A percentile compares a stretch with the other conserved stretches of the same genome.
Conservation (phyloP, 2,329 filamentous ascomycete species). For the Fusarium ramigenum region DNA sequence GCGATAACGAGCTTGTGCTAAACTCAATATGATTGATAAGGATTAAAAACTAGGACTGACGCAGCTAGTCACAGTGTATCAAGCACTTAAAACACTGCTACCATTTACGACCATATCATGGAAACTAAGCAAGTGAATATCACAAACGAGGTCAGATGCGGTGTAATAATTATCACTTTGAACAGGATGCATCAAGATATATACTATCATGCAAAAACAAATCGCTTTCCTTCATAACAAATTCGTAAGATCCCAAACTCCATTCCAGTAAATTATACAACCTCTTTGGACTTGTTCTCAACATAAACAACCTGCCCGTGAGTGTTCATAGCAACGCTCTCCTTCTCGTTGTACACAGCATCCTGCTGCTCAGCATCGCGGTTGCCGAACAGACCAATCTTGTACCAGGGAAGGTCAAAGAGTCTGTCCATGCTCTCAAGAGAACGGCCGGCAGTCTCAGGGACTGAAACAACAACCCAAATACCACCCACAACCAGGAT, state of each 20-base stretch:
- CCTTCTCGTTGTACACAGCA: conserved; percentile 12
- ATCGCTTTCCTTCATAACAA: background rate
- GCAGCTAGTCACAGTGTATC: background rate
- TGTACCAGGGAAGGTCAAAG: conserved; percentile 18
- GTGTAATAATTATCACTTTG: accelerated
- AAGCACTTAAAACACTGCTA: no score
- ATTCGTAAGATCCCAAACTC: background rate
- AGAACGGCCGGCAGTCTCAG: conserved; percentile 12
- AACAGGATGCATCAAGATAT: background rate
- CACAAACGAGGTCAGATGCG: background rate
- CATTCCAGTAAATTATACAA: background rate
- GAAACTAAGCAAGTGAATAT: no score
- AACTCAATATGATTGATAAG: background rate
- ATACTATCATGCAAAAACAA: background rate
- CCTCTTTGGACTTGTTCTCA: conserved; percentile 6
- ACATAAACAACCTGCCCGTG: conserved; percentile 7
- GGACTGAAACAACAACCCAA: conserved; percentile 7
- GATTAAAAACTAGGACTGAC: background rate
- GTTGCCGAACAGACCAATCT: conserved; percentile 17
- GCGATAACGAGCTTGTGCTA: no score
- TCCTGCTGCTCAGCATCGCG: conserved; percentile 16
- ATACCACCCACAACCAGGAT: conserved; percentile 3
- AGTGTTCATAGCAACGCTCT: background rate
- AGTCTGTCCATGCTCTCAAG: conserved; percentile 21
- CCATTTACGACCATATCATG: background rate